Evolutionary conservation across 441 rosid genomes (phyloP), one percentile per base, ranked within the genome.

Genomic region (Erodium chrysanthum): DNA sequence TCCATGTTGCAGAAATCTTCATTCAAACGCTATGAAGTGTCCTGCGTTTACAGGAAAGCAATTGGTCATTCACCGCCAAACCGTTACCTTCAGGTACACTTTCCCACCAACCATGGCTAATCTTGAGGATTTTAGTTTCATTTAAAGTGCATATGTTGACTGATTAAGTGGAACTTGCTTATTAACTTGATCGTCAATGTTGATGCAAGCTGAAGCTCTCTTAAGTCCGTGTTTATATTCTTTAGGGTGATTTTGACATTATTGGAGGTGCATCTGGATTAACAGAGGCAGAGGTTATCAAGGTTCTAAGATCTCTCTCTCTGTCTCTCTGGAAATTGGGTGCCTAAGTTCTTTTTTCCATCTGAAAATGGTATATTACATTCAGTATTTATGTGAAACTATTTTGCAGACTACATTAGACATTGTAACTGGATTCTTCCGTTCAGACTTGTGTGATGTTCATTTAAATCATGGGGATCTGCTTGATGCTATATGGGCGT

Each of bases 61-160:
- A 81, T 93, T 69, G 98, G 98, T 69, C 98, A 82, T 87, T 88
- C 98, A 63, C 91, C 98, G 44, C 97, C 98, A 68, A 93, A 88
- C 80, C 84, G 83, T 31, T 88, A 85, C 84, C 90, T 91, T 70
- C 98, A 93, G 91, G 98, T 88, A 70, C 17, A 40, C 7, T 21
- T 67, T 74, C 23, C 40, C 31, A 12, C 48, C 48, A 42, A 1
- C 29, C 58, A 29, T 48, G 67, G 20, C 15, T 27, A 2, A 10
- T 31, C 31, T 50, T 50, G 58, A 15, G 21, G 8, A 50, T 15
- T 17, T 7, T 50, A 5, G 22, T 50, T 50, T 17, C 21, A 15
- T 50, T 50, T 50, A 22, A 17, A 50, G 21, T 50, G 58, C 58
- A 4, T 31, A 50, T 50, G 21, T 10, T 50, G n/a, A 17, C 58